Evolutionary conservation across 768 basidiomycete genomes (phyloP), one percentile per base, ranked within the genome.

Genomic region (Gloeopeniophorella convolvens): DNA sequence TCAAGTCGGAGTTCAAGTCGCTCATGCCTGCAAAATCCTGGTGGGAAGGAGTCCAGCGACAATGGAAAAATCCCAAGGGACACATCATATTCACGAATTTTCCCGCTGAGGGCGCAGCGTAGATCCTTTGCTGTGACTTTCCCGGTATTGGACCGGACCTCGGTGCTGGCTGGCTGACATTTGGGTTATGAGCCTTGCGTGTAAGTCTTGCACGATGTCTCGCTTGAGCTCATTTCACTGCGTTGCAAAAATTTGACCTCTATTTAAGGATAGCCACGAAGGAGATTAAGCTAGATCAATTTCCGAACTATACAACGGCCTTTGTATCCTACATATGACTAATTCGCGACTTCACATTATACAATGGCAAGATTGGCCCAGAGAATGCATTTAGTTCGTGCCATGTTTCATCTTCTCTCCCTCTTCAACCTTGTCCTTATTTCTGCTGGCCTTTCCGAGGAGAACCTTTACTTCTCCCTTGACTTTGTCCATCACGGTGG

Each of bases 41-140:
- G 82, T 90, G 86, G 86, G 89, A 87, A 62, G 89, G 89, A 2
- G 67, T 80, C 12, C 50, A 37, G 31, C 24, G 21, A 6, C 46
- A 54, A 21, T 48, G 46, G 52, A 54, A 39, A 31, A 47, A 48
- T 13, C 4, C 42, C 13, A 23, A 48, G 6, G 52, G 47, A n/a
- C 44, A 42, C 21, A 48, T 54, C 9, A 16, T 12, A 10, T 54
- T 54, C 26, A 34, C 47, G 13, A 39, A 20, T 16, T 35, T 45
- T 24, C 41, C 45, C 18, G 6, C 35, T n/a, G 28, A 37, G 12
- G 12, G 23, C 37, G 13, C 4, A 28, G 34, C 20, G 10, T 37
- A 26, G 41, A 30, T 31, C 32, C 18, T 20, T 4, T 23, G 24
- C 8, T 40, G 5, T 24, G 21, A 24, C n/a, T 15, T n/a, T 4